Evolutionary conservation across 208 protist species (phyloP), one percentile per base, ranked within the genome.

Genomic region (Wallacemonas sp.): DNA sequence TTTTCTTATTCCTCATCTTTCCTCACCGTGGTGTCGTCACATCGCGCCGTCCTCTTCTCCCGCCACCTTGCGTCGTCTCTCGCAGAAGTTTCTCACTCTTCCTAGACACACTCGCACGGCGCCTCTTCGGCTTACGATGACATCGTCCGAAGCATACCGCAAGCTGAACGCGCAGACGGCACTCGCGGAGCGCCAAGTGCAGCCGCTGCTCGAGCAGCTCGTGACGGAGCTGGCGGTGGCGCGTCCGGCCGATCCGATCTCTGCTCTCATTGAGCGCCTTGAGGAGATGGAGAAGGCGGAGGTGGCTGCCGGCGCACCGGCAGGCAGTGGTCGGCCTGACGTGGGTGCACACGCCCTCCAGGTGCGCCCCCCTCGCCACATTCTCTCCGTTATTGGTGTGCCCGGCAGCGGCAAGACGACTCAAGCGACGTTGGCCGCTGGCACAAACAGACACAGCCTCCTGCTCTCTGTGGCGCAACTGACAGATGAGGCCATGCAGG

Each of bases 141-240:
- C 72, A 10, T 63, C 68, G 5, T 59, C 67, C 13, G 73, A 63
- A 13, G 33, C 46, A 17, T 79, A 79, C 64, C 76, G 81, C 68
- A 75, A 73, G 67, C 42, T 75, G 30, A 54, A 62, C 39, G 70
- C 79, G 27, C 71, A 85, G 67, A 27, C 45, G 24, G 29, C 61
- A 19, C 61, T 81, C 8, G 74, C 74, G 10, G 41, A 48, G 15
- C 29, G 57, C 12, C 70, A 77, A 36, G 61, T 85, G 39, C 75
- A 77, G 52, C 41, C 71, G 29, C 42, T 82, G 22, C 54, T 78
- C 9, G 66, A 82, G 66, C 41, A 71, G 71, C 48, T 85, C 19
- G 50, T 70, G 9, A 19, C 58, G 10, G 52, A 81, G 32, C 44
- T 85, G 3, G 42, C 62, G 3, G 63, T 82, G 27, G 53, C 65